Conservation (phyloP, 2,329 filamentous ascomycete species). For the Cadophora sp. region DNA sequence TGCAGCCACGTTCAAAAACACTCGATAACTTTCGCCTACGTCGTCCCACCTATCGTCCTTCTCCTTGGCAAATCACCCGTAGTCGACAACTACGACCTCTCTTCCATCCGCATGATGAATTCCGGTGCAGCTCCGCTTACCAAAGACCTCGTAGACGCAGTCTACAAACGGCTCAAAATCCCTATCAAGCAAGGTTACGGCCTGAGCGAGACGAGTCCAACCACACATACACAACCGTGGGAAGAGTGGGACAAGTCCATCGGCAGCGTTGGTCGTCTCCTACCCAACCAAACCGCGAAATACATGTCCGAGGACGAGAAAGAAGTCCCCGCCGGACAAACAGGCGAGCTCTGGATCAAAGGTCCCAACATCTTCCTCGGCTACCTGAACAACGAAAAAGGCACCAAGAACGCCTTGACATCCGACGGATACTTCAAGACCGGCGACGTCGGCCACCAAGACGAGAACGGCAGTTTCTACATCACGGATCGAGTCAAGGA, state of each 20-base stretch:
- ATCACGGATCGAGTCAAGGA: constrained; percentile 85
- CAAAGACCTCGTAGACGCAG: constrained; percentile 76
- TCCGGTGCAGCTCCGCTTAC: constrained; percentile 88
- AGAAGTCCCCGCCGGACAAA: constrained; percentile 67
- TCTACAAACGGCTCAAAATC: constrained; percentile 76
- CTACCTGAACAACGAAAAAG: constrained; percentile 76
- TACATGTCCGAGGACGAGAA: constrained; percentile 72
- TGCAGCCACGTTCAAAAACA: constrained; percentile 79
- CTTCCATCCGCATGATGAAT: constrained; percentile 81
- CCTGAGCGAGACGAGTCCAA: constrained; percentile 84
- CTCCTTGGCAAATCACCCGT: constrained; percentile 79
- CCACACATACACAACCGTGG: constrained; percentile 76
- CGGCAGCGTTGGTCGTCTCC: constrained; percentile 78
- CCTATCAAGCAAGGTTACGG: constrained; percentile 94
- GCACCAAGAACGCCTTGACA: constrained; percentile 74
- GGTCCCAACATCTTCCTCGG: constrained; percentile 84
- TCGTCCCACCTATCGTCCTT: constrained; percentile 85
- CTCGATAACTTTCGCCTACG: constrained; percentile 76
- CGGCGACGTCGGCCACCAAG: constrained; percentile 83
- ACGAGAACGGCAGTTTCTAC: constrained; percentile 81
- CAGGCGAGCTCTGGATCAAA: constrained; percentile 77
- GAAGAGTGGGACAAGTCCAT: constrained; percentile 78
- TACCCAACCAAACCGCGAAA: constrained; percentile 82
- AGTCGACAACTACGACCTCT: constrained; percentile 82
- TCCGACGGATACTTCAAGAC: constrained; percentile 88